Evolutionary conservation across 2,329 filamentous ascomycete genomes (phyloP).

Genomic region (Hymenoscyphus occultus): DNA sequence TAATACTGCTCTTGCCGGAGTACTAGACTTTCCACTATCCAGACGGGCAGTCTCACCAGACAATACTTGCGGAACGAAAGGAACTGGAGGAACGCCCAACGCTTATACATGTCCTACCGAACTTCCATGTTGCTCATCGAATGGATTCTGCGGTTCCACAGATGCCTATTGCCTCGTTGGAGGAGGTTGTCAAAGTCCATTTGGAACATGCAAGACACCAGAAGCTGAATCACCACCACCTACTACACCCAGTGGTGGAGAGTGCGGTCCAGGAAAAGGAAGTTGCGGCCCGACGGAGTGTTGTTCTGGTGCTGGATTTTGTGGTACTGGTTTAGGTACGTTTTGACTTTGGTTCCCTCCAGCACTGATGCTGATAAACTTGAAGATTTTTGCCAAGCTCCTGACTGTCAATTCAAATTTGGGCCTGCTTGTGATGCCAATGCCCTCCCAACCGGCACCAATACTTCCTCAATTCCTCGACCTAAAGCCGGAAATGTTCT

Average conservation of each 20-base stretch:
- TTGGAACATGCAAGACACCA: slow-evolving; percentile 20
- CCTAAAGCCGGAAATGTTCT: slow-evolving; percentile 50
- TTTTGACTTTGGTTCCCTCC: background rate
- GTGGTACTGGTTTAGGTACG: slow-evolving; percentile 25
- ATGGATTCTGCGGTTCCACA: slow-evolving; percentile 36
- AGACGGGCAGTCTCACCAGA: slow-evolving; percentile 23
- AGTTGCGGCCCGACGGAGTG: slow-evolving; percentile 26
- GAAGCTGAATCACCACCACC: slow-evolving; percentile 7
- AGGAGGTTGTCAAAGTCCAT: slow-evolving; percentile 31
- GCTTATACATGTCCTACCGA: slow-evolving; percentile 24
- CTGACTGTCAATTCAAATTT: slow-evolving; percentile 58
- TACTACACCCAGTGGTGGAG: slow-evolving; percentile 20
- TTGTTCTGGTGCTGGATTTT: slow-evolving; percentile 28
- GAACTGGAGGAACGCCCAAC: slow-evolving; percentile 19
- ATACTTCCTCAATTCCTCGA: slow-evolving; percentile 49
- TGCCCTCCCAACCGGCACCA: slow-evolving; percentile 48
- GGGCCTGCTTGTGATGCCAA: slow-evolving; percentile 60
- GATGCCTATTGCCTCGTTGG: slow-evolving; percentile 32
- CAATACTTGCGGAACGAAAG: slow-evolving; percentile 25
- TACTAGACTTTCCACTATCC: slow-evolving; percentile 6
- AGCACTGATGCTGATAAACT: background rate
- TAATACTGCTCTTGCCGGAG: slow-evolving; percentile 12
- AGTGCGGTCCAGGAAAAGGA: slow-evolving; percentile 25
- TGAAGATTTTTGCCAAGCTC: slow-evolving; percentile 55
- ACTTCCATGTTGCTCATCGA: slow-evolving; percentile 34